These are phyloP conservation scores for Cyanidium caldarium DNA, from an alignment of 23 red algal genomes.

Conservation along the genomic window DNA sequence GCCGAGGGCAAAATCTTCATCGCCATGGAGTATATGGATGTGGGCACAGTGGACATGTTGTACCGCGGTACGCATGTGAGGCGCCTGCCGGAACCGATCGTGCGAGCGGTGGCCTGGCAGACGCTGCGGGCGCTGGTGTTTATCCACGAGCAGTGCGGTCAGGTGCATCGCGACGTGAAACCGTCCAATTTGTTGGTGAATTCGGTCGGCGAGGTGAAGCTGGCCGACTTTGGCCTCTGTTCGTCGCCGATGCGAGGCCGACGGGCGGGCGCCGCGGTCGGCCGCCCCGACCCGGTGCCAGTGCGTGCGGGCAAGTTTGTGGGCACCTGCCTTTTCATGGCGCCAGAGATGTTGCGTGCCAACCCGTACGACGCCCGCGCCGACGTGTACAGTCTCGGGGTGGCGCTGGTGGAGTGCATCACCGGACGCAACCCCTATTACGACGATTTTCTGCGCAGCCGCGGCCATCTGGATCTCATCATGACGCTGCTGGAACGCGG, in stretches of 20 bases:
- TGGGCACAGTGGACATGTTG: not conserved
- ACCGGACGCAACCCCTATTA: constrained; percentile 72
- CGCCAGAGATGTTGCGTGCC: constrained; percentile 79
- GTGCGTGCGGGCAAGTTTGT: not conserved
- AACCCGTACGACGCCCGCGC: constrained; percentile 71
- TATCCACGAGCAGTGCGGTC: constrained; percentile 4
- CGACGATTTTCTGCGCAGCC: not conserved
- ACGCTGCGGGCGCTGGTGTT: constrained; percentile 7
- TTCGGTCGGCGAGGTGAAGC: constrained; percentile 2
- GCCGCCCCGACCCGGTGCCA: not conserved
- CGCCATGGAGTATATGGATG: not conserved
- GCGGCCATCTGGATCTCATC: not conserved
- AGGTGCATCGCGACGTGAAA: constrained; percentile 13
- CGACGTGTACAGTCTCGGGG: constrained; percentile 89
- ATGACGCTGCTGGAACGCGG: not conserved
- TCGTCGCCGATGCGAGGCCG: not conserved
- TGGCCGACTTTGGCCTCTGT: constrained; percentile 19
- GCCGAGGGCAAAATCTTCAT: not conserved
- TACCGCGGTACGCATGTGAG: not conserved
- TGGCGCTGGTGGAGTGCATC: constrained; percentile 80
- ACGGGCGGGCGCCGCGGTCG: not conserved
- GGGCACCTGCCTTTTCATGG: constrained; percentile 32
- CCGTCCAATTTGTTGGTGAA: constrained; percentile 10
- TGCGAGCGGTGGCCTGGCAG: constrained; percentile 8
- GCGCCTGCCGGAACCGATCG: not conserved